Base-by-base conservation (phyloP, 2,329 filamentous ascomycete species). In the Trichoderma sp. region DNA sequence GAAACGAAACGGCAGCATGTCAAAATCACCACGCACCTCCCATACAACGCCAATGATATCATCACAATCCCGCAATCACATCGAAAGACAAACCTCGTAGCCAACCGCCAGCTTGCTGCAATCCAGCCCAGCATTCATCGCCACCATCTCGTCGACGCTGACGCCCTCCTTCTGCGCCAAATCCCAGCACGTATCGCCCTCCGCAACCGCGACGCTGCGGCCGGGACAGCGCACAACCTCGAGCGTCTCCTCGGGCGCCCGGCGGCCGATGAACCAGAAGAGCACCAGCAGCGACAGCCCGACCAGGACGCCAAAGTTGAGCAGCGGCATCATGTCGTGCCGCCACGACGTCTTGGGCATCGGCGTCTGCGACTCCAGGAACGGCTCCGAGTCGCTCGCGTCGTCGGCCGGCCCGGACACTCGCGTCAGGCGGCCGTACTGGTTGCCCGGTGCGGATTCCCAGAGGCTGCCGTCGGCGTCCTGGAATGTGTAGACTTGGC, bases 291-390 rank as follows among this genome's bases (percentile, higher is more conserved):
- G 75, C 68, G 82, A 84, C 17, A 87, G 72, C 4, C 84, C 78
- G 64, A 86, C 79, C 39, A 88, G 74, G 69, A 87, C 75, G 64
- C 84, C 85, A 76, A 87, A 88, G 73, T 87, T 87, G 72, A 88
- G 78, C 70, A 88, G 77, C n/a, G 84, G 84, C 78, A 80, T 81
- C 77, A 85, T 78, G 68, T 85, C 82, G 37, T 81, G 80, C 34
- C 86, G 80, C 81, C 85, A 84, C 6, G 85, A 83, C 35, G 77
- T 76, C 45, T 74, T 78, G 71, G 70, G 72, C 32, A 56, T 69
- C 19, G 68, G 65, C 37, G 71, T 61, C 29, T 69, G 68, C 7
- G 72, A 68, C 19, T 70, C 63, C 27, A 80, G 73, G 67, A 78
- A 80, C 13, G 78, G 74, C 27, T 77, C 74, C 9, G 73, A 70